A percentile compares a stretch with the other conserved stretches of the same genome.
These are phyloP conservation scores for Pyricularia grisea DNA, from an alignment of 2,329 filamentous ascomycete species.

Conservation along the genomic window DNA sequence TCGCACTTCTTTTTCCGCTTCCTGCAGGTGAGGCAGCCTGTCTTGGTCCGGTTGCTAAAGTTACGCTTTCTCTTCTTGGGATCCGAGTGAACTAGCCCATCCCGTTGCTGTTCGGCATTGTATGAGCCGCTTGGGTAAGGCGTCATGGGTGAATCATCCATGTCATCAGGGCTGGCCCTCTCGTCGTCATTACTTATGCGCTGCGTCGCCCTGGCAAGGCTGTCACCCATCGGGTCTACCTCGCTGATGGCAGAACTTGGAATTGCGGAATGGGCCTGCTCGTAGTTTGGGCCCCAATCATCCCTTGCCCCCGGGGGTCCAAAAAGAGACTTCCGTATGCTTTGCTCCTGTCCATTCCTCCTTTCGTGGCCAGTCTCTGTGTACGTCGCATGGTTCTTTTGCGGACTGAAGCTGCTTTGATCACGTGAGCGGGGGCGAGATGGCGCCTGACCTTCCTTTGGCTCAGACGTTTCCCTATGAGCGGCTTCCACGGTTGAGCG, in stretches of 20 bases:
- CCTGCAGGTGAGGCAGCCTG: constrained; percentile 86
- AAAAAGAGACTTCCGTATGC: constrained; percentile 13
- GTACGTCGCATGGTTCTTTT: neutral
- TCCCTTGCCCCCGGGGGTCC: constrained; percentile 40
- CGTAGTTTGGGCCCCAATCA: constrained; percentile 35
- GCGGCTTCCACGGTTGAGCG: constrained; percentile 15
- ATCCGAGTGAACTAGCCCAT: constrained; percentile 44
- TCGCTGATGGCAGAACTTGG: constrained; percentile 37
- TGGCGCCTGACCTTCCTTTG: neutral
- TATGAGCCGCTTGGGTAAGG: constrained; percentile 34
- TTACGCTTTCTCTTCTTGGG: constrained; percentile 65
- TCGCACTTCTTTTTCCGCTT: constrained; percentile 97
- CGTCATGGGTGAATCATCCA: constrained; percentile 1
- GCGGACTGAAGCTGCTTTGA: constrained; percentile 4
- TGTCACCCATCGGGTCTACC: constrained; percentile 33
- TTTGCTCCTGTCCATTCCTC: neutral
- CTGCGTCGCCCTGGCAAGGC: constrained; percentile 30
- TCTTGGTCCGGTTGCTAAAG: constrained; percentile 94
- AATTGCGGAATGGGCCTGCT: constrained; percentile 31
- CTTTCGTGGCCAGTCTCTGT: neutral
- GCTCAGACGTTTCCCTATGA: neutral
- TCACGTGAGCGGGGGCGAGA: constrained; percentile 5
- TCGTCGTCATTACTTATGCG: constrained; percentile 21
- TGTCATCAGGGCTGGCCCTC: constrained; percentile 16
- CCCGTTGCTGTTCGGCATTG: constrained; percentile 36